These are phyloP conservation scores for Rosa lucieae DNA, from an alignment of 306 rosid genomes.

Conservation along the genomic window DNA sequence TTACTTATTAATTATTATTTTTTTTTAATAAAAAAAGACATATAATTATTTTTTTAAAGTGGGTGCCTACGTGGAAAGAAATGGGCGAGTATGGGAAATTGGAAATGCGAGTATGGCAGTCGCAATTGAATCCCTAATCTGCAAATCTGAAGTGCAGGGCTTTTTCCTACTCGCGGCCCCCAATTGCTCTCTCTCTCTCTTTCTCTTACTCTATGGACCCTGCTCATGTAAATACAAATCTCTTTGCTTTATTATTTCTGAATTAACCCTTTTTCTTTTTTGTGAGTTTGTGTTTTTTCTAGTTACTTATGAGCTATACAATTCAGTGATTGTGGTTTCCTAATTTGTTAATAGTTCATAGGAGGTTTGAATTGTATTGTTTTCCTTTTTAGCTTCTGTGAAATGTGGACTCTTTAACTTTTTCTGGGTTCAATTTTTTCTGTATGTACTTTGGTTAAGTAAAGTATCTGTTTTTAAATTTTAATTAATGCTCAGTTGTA, in stretches of 20 bases:
- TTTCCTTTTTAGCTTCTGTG: not conserved
- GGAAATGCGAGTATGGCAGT: constrained; percentile 16
- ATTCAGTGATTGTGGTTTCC: constrained; percentile 2
- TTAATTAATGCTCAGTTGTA: not conserved
- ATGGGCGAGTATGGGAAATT: not conserved
- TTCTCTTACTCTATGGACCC: not conserved
- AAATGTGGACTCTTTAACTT: not conserved
- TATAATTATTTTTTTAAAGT: not conserved
- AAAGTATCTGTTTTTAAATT: not conserved
- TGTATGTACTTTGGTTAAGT: not conserved
- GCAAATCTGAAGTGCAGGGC: not conserved
- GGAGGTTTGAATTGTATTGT: not conserved
- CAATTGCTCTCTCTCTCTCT: not conserved
- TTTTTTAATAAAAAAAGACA: too few species aligned
- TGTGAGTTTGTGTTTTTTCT: not conserved
- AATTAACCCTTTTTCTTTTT: not conserved
- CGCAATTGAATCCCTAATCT: constrained; percentile 15
- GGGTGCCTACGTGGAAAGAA: constrained; percentile 1
- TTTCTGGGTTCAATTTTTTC: not conserved
- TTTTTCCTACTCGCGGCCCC: constrained; percentile 17
- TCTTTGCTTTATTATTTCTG: not conserved
- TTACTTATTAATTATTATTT: too few species aligned
- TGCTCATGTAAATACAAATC: constrained; percentile 7
- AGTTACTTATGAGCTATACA: not conserved
- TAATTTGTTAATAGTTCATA: not conserved